Percentiles rank a stretch among this genome's conserved stretches.
Conservation (phyloP, 179 eudicot genomes). For the Silene vulgaris region DNA sequence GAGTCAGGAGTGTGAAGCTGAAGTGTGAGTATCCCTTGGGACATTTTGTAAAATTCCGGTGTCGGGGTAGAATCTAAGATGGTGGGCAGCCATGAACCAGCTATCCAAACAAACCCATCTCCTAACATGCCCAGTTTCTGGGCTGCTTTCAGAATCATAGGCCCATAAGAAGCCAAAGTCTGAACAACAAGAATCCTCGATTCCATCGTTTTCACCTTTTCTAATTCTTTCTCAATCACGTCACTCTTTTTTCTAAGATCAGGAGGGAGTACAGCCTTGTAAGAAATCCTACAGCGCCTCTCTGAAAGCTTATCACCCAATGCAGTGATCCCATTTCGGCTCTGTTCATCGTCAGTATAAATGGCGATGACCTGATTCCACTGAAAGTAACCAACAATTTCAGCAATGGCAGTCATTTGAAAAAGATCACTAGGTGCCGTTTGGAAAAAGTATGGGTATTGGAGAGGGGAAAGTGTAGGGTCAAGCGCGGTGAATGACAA, state of each 20-base stretch:
- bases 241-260: slow-evolving; percentile 24
- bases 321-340: slow-evolving; percentile 52
- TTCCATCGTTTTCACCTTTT: slow-evolving; percentile 50
- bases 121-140: slow-evolving; percentile 58
- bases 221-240: slow-evolving; percentile 34
- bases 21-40: slow-evolving; percentile 60
- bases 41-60: slow-evolving; percentile 17
- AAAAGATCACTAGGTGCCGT: slow-evolving; percentile 67
- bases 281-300: slow-evolving; percentile 49
- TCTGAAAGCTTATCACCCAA: slow-evolving; percentile 59
- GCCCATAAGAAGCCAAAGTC: slow-evolving; percentile 42
- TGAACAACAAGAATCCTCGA: slow-evolving; percentile 64
- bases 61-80: slow-evolving; percentile 39
- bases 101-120: slow-evolving; percentile 69
- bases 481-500: slow-evolving; percentile 75
- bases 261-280: slow-evolving; percentile 60
- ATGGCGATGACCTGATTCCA: slow-evolving; percentile 56
- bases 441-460: slow-evolving; percentile 70
- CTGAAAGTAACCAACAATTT: slow-evolving; percentile 46
- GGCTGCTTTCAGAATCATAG: slow-evolving; percentile 45
- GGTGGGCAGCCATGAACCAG: slow-evolving; percentile 67
- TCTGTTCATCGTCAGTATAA: slow-evolving; percentile 60
- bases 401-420: slow-evolving; percentile 75
- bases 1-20: slow-evolving; percentile 65
- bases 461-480: slow-evolving; percentile 71